Evolutionary conservation across 805 yeast genomes (phyloP).

Genomic region (Pichia gijzeniarum): DNA sequence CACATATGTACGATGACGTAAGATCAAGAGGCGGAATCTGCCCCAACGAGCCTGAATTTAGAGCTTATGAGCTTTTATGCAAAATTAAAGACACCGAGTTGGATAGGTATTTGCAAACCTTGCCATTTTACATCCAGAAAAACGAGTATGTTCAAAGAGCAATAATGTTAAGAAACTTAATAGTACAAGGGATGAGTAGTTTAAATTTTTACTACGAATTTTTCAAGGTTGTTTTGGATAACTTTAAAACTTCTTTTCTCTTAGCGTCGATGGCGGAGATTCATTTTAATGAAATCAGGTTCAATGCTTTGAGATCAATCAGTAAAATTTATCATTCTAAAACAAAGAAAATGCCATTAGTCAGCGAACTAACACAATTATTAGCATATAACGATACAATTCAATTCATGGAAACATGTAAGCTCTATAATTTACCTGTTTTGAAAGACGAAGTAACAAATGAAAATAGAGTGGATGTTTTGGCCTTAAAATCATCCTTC

Average conservation of each 20-base stretch:
- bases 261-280: slow-evolving; percentile 71
- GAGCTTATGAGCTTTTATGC: slow-evolving; percentile 78
- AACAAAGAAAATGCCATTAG: slow-evolving; percentile 54
- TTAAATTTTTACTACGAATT: slow-evolving; percentile 56
- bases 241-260: slow-evolving; percentile 50
- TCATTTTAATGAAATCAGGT: slow-evolving; percentile 72
- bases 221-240: slow-evolving; percentile 47
- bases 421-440: slow-evolving; percentile 54
- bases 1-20: slow-evolving; percentile 80
- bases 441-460: slow-evolving; percentile 26
- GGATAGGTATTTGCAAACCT: slow-evolving; percentile 63
- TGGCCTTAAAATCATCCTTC: slow-evolving; percentile 32
- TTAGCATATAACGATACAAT: slow-evolving; percentile 63
- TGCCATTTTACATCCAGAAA: slow-evolving; percentile 52
- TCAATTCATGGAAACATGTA: slow-evolving; percentile 50
- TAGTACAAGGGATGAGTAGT: slow-evolving; percentile 61
- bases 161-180: slow-evolving; percentile 56
- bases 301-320: slow-evolving; percentile 64
- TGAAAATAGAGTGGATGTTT: slow-evolving; percentile 34
- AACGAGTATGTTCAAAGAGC: slow-evolving; percentile 64
- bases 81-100: slow-evolving; percentile 81
- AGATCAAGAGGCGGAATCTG: slow-evolving; percentile 60
- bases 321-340: slow-evolving; percentile 61
- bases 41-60: slow-evolving; percentile 87
- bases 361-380: slow-evolving; percentile 38